These are phyloP conservation scores for Coprinopsis strossmayeri DNA, from an alignment of 768 basidiomycete genomes.

Conservation along the genomic window DNA sequence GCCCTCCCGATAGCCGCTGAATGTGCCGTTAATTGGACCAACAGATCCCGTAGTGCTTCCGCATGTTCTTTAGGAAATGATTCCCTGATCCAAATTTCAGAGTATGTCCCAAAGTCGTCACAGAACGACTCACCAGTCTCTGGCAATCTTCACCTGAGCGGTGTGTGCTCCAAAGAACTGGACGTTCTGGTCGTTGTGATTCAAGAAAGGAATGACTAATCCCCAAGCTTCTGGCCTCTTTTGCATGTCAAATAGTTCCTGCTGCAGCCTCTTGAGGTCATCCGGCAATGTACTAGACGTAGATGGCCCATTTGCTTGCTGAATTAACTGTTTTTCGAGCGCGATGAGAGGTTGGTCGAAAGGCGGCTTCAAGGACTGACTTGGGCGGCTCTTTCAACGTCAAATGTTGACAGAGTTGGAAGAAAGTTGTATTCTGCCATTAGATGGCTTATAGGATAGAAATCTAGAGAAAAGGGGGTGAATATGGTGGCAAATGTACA, in stretches of 20 bases:
- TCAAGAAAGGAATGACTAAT: conserved; percentile 68
- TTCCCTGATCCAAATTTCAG: conserved; percentile 46
- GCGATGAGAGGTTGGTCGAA: not conserved
- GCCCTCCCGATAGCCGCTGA: conserved; percentile 51
- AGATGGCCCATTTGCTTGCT: conserved; percentile 55
- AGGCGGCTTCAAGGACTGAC: conserved; percentile 6
- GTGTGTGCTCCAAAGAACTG: conserved; percentile 96
- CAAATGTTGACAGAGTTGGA: conserved; percentile 11
- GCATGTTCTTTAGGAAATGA: conserved; percentile 59
- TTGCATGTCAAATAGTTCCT: conserved; percentile 71
- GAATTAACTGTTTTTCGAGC: conserved; percentile 47
- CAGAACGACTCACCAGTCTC: conserved; percentile 67
- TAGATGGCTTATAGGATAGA: not conserved
- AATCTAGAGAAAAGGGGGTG: not conserved
- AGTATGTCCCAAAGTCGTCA: conserved; percentile 5
- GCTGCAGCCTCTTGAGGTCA: conserved; percentile 56
- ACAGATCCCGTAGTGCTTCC: conserved; percentile 51
- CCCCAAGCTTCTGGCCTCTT: conserved; percentile 80
- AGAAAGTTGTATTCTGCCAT: conserved; percentile 13
- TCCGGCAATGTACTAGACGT: conserved; percentile 44
- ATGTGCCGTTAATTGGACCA: conserved; percentile 65
- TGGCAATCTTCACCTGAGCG: conserved; percentile 85
- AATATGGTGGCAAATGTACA: not conserved
- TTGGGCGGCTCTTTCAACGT: conserved; percentile 14
- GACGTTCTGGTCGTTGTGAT: conserved; percentile 70